phyloP scores from a whole-genome alignment of 257 asterid genomes.

The Lithospermum erythrorhizon region DNA sequence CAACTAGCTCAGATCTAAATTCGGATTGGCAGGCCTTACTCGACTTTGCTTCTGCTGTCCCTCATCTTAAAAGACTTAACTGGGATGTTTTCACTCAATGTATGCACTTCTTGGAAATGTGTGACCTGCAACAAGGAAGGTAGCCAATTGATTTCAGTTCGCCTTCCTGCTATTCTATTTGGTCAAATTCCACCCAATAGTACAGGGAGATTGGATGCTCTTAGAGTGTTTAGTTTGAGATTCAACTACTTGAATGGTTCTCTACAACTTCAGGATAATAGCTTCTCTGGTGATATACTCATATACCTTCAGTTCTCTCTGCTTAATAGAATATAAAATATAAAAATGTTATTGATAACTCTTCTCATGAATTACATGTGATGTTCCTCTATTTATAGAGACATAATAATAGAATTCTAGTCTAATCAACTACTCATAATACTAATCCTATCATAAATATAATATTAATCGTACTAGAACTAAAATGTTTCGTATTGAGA shows the following conservation, averaged over 20 bases:
- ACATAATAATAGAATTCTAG: too few species aligned
- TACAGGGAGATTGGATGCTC: slow-evolving; percentile 48
- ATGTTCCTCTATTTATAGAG: too few species aligned
- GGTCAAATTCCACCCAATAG: slow-evolving; percentile 56
- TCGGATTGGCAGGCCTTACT: slow-evolving; percentile 62
- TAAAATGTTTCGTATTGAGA: too few species aligned
- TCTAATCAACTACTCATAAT: too few species aligned
- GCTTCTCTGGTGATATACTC: slow-evolving; percentile 63
- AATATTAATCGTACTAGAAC: too few species aligned
- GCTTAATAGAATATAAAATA: too few species aligned
- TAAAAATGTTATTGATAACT: too few species aligned
- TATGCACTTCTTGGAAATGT: slow-evolving; percentile 75
- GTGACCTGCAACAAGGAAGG: slow-evolving; percentile 43
- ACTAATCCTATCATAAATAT: too few species aligned
- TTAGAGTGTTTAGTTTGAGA: slow-evolving; percentile 59
- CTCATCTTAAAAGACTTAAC: slow-evolving; percentile 52
- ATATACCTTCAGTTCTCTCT: too few species aligned
- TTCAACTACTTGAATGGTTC: slow-evolving; percentile 58
- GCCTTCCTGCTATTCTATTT: slow-evolving; percentile 58
- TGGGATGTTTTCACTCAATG: slow-evolving; percentile 34
- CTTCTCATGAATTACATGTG: too few species aligned
- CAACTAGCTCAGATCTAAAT: slow-evolving; percentile 31
- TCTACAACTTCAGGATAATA: slow-evolving; percentile 64
- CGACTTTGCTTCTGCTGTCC: slow-evolving; percentile 46
- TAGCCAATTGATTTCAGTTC: slow-evolving; percentile 50